A percentile compares a stretch with the other conserved stretches of the same genome.
These are phyloP conservation scores for Cordia subcordata DNA, from an alignment of 257 asterid species.

Conservation along the genomic window DNA sequence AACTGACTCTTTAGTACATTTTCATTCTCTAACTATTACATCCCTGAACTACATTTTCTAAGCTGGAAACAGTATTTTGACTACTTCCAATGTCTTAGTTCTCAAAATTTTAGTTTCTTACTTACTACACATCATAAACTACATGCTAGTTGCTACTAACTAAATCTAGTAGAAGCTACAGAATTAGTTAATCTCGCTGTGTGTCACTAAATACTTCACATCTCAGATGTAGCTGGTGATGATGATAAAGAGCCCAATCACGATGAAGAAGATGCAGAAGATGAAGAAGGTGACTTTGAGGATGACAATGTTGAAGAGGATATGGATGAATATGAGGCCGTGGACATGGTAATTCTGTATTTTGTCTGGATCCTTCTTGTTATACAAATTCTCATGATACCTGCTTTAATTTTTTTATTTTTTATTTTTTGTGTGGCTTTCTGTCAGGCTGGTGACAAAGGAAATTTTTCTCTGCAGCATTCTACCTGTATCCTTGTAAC, in stretches of 20 bases:
- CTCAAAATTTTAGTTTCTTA: too few species aligned
- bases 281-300: slow-evolving; percentile 57
- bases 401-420: too few species aligned
- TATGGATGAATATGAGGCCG: slow-evolving; percentile 47
- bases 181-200: neutral
- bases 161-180: neutral
- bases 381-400: neutral
- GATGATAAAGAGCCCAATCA: slow-evolving; percentile 50
- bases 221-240: slow-evolving; percentile 36
- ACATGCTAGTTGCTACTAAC: too few species aligned
- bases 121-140: too few species aligned
- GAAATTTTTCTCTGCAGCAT: slow-evolving; percentile 31
- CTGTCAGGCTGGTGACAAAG: slow-evolving; percentile 49
- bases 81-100: too few species aligned
- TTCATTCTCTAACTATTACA: neutral
- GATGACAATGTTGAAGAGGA: slow-evolving; percentile 65
- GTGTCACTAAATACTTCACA: slow-evolving; percentile 10
- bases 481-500: slow-evolving; percentile 63
- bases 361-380: neutral
- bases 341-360: slow-evolving; percentile 38
- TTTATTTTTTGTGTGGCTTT: slow-evolving; percentile 7
- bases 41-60: too few species aligned
- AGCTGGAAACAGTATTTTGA: too few species aligned
- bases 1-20: too few species aligned
- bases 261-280: slow-evolving; percentile 49